A percentile compares a stretch with the other conserved stretches of the same genome.
These are phyloP conservation scores for Tetratostichococcus sp. DNA, from an alignment of 139 green algal species.

Conservation along the genomic window DNA sequence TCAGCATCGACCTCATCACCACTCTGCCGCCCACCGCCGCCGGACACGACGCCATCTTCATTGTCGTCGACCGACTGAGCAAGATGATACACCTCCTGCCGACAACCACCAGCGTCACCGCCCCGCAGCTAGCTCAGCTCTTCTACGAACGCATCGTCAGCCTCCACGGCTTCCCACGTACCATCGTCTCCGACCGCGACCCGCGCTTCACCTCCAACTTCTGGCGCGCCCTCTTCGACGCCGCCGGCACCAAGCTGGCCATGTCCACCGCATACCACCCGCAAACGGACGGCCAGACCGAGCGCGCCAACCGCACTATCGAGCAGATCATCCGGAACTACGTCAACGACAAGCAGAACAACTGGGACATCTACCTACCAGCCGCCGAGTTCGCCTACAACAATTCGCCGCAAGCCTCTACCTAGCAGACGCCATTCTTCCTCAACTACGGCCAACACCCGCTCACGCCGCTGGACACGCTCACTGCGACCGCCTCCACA, in stretches of 20 bases:
- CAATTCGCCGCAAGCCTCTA: conserved; percentile 10
- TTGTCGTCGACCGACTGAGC: conserved; percentile 50
- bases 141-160: conserved; percentile 39
- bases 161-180: conserved; percentile 40
- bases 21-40: conserved; percentile 27
- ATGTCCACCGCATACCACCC: conserved; percentile 57
- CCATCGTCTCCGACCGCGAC: conserved; percentile 56
- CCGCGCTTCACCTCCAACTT: conserved; percentile 41
- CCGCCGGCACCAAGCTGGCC: conserved; percentile 27
- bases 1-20: conserved; percentile 58
- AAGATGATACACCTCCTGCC: conserved; percentile 49
- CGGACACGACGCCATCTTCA: conserved; percentile 35
- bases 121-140: conserved; percentile 26
- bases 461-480: background rate
- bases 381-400: conserved; percentile 35
- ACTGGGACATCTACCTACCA: conserved; percentile 30
- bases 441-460: conserved; percentile 30
- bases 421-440: conserved; percentile 19
- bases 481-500: background rate
- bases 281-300: conserved; percentile 63
- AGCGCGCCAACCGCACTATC: conserved; percentile 42
- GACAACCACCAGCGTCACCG: conserved; percentile 22
- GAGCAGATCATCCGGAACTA: conserved; percentile 42
- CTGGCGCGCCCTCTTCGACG: conserved; percentile 28
- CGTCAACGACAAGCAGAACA: conserved; percentile 8